Evolutionary conservation across 176 grass and related monocot species (phyloP).

Genomic region (Ampelocalamus luodianensis): DNA sequence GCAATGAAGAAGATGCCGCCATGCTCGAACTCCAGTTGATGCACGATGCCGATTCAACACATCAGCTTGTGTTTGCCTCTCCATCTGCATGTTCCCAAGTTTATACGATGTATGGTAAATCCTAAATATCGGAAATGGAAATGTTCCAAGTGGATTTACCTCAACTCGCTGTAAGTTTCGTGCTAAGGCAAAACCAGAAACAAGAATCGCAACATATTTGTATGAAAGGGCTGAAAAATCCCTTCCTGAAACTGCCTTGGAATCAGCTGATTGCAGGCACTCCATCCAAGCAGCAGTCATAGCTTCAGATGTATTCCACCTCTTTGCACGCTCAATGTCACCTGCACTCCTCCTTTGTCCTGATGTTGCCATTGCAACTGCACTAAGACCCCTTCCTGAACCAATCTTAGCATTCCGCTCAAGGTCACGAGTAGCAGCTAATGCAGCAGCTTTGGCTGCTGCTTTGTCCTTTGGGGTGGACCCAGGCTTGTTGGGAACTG

Average conservation of each 20-base stretch:
- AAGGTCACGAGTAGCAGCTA: constrained; percentile 89
- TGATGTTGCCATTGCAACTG: constrained; percentile 99
- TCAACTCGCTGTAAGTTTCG: constrained; percentile 88
- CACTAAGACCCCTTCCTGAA: constrained; percentile 93
- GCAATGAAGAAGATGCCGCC: constrained; percentile 97
- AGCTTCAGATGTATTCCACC: constrained; percentile 98
- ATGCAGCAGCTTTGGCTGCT: constrained; percentile 82
- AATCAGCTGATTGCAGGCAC: constrained; percentile 82
- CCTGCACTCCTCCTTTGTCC: constrained; percentile 85
- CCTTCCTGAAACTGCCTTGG: constrained; percentile 74
- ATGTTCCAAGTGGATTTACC: constrained; percentile 59
- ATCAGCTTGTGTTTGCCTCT: constrained; percentile 81
- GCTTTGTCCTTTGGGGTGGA: constrained; percentile 85
- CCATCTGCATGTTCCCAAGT: constrained; percentile 74
- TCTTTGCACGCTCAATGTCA: constrained; percentile 87
- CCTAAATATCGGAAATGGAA: constrained; percentile 32
- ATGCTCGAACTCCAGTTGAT: constrained; percentile 79
- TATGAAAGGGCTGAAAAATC: constrained; percentile 95
- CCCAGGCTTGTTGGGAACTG: constrained; percentile 60
- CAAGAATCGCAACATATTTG: constrained; percentile 98
- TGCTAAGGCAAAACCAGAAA: constrained; percentile 85
- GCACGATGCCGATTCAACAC: constrained; percentile 63
- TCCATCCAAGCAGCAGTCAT: constrained; percentile 97
- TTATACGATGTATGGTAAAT: constrained; percentile 34
- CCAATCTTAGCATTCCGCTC: constrained; percentile 94